Percentiles rank a stretch among this genome's conserved stretches.
phyloP scores from a whole-genome alignment of 257 asterid genomes.

The Asclepias syriaca region DNA sequence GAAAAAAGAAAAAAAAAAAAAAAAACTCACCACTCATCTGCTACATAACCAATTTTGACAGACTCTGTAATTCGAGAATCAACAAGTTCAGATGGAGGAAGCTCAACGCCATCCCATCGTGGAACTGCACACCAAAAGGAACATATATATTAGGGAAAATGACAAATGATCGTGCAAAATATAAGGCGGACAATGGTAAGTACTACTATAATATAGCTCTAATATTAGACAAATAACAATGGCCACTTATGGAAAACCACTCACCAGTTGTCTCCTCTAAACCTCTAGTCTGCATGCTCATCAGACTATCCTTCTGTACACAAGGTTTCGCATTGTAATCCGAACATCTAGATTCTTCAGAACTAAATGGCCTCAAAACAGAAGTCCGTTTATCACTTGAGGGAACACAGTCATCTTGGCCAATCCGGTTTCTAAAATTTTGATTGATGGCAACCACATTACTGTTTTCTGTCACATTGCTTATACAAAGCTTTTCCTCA shows the following conservation, averaged over 20 bases:
- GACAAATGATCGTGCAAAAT: background rate
- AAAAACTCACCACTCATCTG: conserved; percentile 76
- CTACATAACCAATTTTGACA: conserved; percentile 63
- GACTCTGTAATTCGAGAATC: conserved; percentile 26
- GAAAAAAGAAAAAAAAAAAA: too few relatives aligned
- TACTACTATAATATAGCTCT: background rate
- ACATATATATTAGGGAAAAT: conserved; percentile 8
- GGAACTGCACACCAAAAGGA: conserved; percentile 51
- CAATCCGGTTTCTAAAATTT: conserved; percentile 30
- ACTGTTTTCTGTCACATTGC: conserved; percentile 18
- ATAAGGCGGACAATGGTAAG: background rate
- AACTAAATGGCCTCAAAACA: conserved; percentile 17
- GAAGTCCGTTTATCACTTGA: conserved; percentile 28
- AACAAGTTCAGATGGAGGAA: conserved; percentile 24
- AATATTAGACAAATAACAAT: background rate
- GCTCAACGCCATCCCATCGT: conserved; percentile 63
- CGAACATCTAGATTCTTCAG: conserved; percentile 21
- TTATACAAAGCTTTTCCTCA: conserved; percentile 24
- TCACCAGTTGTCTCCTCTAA: conserved; percentile 64
- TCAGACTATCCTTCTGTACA: conserved; percentile 27
- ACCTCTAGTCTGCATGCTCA: conserved; percentile 59
- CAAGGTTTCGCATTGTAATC: conserved; percentile 19
- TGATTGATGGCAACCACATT: conserved; percentile 22
- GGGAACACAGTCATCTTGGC: conserved; percentile 24
- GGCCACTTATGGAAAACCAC: conserved; percentile 6